Conservation (phyloP, 768 basidiomycete genomes). For the Trametes maxima region DNA sequence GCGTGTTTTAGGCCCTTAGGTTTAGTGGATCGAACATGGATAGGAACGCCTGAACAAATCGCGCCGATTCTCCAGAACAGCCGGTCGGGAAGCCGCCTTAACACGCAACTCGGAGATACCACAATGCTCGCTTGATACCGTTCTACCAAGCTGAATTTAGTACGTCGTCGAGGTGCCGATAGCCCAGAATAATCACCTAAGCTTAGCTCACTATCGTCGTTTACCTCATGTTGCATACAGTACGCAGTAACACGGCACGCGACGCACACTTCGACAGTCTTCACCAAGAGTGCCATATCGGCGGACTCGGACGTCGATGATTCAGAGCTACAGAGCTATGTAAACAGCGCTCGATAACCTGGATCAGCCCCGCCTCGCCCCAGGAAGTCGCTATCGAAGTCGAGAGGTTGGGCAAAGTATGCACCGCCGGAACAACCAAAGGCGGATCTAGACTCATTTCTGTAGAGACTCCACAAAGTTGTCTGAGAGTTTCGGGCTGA, state of each 20-base stretch:
- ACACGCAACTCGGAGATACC: conserved; percentile 70
- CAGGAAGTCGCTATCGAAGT: conserved; percentile 83
- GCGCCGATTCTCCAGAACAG: conserved; percentile 67
- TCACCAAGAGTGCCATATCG: conserved; percentile 51
- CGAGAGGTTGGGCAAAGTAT: conserved; percentile 67
- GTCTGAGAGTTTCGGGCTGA: no score
- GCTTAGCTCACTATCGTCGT: not conserved
- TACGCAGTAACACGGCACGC: conserved; percentile 64
- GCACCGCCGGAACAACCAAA: conserved; percentile 41
- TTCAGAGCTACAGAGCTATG: conserved; percentile 38
- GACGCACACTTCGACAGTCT: conserved; percentile 73
- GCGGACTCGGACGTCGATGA: conserved; percentile 37
- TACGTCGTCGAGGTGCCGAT: not conserved
- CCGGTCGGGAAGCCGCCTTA: conserved; percentile 61
- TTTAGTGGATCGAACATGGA: conserved; percentile 76
- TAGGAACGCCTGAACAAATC: conserved; percentile 74
- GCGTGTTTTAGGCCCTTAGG: no score
- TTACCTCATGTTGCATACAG: conserved; percentile 61
- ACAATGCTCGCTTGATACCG: conserved; percentile 27
- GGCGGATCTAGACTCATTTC: no score
- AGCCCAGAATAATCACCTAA: not conserved
- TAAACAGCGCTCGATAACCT: conserved; percentile 59
- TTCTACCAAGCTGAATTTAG: conserved; percentile 2
- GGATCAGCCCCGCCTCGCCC: conserved; percentile 58
- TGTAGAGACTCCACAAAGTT: no score